phyloP scores from a whole-genome alignment of 768 basidiomycete genomes.

The Chiua virens region DNA sequence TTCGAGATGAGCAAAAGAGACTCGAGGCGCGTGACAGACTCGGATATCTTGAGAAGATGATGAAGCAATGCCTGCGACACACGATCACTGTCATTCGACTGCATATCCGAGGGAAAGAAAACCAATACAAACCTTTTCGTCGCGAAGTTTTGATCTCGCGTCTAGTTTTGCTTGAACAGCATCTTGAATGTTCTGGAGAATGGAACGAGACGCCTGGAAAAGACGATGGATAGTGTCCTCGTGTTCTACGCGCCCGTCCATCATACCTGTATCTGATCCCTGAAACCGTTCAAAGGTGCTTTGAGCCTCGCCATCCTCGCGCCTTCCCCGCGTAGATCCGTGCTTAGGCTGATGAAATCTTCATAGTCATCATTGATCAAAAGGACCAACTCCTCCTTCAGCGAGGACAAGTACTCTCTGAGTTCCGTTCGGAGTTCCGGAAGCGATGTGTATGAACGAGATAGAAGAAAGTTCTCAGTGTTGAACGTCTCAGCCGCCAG shows the following conservation, averaged over 20 bases:
- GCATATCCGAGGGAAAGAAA: not conserved
- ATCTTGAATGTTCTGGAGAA: conserved; percentile 65
- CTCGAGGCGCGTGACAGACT: conserved; percentile 87
- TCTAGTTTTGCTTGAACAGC: conserved; percentile 78
- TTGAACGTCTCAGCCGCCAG: conserved; percentile 70
- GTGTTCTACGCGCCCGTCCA: conserved; percentile 27
- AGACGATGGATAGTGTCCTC: not conserved
- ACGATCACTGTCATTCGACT: not conserved
- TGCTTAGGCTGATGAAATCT: conserved; percentile 94
- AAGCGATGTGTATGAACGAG: conserved; percentile 80
- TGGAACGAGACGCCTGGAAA: conserved; percentile 53
- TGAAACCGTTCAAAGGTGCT: conserved; percentile 63
- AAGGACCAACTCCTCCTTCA: conserved; percentile 93
- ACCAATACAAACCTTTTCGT: conserved; percentile 63
- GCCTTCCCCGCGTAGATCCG: conserved; percentile 87
- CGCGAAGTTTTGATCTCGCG: conserved; percentile 72
- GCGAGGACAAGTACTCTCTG: conserved; percentile 73
- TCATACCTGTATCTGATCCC: conserved; percentile 62
- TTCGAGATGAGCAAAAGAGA: conserved; percentile 70
- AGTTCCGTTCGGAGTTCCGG: conserved; percentile 87
- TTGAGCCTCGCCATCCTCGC: conserved; percentile 66
- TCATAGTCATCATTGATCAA: conserved; percentile 98
- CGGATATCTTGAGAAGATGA: conserved; percentile 88
- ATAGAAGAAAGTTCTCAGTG: conserved; percentile 85
- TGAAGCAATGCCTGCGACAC: conserved; percentile 71